Evolutionary conservation across 768 basidiomycete species (phyloP).

Genomic region (Macrolepiota albuminosa): DNA sequence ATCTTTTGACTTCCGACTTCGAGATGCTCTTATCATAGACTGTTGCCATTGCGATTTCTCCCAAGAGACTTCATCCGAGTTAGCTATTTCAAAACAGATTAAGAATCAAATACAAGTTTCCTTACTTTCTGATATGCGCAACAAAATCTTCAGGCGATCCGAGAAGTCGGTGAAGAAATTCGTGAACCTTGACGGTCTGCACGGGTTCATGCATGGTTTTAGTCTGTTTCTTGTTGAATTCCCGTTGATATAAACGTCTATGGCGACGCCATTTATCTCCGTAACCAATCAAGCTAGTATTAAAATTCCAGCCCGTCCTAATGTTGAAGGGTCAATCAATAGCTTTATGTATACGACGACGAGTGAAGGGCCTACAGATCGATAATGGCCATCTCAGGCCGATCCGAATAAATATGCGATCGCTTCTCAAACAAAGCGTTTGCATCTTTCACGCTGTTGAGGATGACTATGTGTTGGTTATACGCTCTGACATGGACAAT

Average conservation of each 20-base stretch:
- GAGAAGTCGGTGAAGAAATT: conserved; percentile 15
- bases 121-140: conserved; percentile 8
- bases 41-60: conserved; percentile 16
- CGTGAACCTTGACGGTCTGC: conserved; percentile 21
- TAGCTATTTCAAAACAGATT: background rate
- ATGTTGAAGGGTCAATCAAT: background rate
- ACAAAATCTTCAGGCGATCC: conserved; percentile 14
- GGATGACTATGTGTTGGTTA: background rate
- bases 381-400: conserved; percentile 16
- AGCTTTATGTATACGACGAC: background rate
- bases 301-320: conserved; percentile 31
- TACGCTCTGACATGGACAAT: background rate
- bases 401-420: conserved; percentile 22
- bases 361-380: conserved; percentile 12
- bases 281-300: conserved; percentile 22
- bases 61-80: conserved; percentile 2
- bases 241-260: conserved; percentile 24
- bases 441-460: background rate
- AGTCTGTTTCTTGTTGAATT: conserved; percentile 17
- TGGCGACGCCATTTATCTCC: conserved; percentile 25
- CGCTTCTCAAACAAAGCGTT: conserved; percentile 23
- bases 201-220: conserved; percentile 16
- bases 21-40: conserved; percentile 25
- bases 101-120: background rate
- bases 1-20: conserved; percentile 16